These are phyloP conservation scores for Populus davidiana DNA, from an alignment of 345 rosid genomes.

Conservation along the genomic window DNA sequence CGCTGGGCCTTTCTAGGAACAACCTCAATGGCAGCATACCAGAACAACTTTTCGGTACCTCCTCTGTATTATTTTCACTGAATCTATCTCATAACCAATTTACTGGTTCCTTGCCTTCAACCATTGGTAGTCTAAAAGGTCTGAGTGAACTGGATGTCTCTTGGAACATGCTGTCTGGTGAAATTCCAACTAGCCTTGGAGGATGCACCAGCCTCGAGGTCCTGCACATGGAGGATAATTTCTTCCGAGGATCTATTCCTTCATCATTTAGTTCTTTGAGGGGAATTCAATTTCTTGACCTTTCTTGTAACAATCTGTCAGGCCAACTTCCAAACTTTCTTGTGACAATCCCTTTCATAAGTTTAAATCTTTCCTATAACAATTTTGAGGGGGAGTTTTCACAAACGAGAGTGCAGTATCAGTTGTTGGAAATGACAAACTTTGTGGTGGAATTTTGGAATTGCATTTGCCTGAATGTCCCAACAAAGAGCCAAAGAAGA, in stretches of 20 bases:
- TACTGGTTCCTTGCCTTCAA: neutral
- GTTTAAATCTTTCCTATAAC: constrained; percentile 1
- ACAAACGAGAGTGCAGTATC: neutral
- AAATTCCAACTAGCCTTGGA: constrained; percentile 2
- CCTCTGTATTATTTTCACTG: neutral
- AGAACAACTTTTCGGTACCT: neutral
- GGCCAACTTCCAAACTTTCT: constrained; percentile 9
- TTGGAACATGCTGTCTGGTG: neutral
- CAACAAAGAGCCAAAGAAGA: neutral
- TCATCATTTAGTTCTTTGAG: neutral
- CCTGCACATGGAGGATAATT: neutral
- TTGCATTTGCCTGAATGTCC: neutral
- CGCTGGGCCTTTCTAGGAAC: neutral
- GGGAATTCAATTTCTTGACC: neutral
- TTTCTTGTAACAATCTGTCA: constrained; percentile 3
- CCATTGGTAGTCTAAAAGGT: neutral
- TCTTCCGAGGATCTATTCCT: neutral
- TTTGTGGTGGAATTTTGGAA: neutral
- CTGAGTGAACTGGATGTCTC: neutral
- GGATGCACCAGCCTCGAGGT: neutral
- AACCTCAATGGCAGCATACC: constrained; percentile 1
- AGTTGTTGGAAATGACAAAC: neutral
- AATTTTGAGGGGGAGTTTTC: neutral
- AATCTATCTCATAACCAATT: constrained; percentile 5
- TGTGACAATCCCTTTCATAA: neutral